These are phyloP conservation scores for Xylaria sp. DNA, from an alignment of 2,329 filamentous ascomycete genomes.

Conservation along the genomic window DNA sequence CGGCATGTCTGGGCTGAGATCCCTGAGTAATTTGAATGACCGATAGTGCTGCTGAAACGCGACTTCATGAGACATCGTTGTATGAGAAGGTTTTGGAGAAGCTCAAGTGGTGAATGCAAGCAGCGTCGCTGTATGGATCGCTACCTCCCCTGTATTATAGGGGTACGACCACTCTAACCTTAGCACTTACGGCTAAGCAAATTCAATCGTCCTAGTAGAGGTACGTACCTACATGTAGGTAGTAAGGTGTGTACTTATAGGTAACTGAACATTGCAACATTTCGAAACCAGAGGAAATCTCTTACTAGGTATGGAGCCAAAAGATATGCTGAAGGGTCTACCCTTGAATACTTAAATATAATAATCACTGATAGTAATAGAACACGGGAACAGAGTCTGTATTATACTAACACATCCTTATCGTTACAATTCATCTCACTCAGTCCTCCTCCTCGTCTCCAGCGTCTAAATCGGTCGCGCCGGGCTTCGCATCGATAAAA, in stretches of 20 bases:
- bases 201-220: not conserved
- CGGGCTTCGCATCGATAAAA: not conserved
- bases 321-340: too few relatives aligned
- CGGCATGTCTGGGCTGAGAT: not conserved
- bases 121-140: not conserved
- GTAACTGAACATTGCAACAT: not conserved
- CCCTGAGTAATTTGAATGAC: not conserved
- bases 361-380: too few relatives aligned
- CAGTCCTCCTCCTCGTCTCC: not conserved
- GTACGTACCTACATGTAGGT: not conserved
- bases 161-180: too few relatives aligned
- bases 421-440: not conserved
- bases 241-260: not conserved
- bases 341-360: too few relatives aligned
- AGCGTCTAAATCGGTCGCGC: not conserved
- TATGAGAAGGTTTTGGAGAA: not conserved
- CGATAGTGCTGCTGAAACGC: not conserved
- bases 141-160: not conserved
- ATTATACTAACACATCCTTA: not conserved
- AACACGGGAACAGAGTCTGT: not conserved
- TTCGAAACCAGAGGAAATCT: not conserved
- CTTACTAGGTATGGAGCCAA: not conserved
- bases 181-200: too few relatives aligned
- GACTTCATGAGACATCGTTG: not conserved
- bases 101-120: not conserved